phyloP scores from a whole-genome alignment of 805 yeast species.

The Spathaspora arborariae region DNA sequence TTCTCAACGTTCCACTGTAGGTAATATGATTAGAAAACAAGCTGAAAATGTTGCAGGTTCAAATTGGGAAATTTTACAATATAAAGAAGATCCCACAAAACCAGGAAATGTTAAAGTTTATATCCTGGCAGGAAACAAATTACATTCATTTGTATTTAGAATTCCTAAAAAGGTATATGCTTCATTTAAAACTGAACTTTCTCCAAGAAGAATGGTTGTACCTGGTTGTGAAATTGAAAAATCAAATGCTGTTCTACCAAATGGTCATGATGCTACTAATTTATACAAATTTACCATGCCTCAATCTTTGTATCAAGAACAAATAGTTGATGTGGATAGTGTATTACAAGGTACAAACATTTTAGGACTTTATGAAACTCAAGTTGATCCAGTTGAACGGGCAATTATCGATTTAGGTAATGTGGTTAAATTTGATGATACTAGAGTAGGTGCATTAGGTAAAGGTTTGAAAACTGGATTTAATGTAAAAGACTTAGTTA shows the following conservation, averaged over 20 bases:
- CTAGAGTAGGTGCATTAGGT: conserved; percentile 78
- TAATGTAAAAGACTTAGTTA: conserved; percentile 52
- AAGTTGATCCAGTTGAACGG: conserved; percentile 63
- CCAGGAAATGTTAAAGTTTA: conserved; percentile 80
- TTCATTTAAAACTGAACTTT: conserved; percentile 50
- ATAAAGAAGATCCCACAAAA: conserved; percentile 46
- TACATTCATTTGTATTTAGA: conserved; percentile 69
- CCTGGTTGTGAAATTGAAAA: conserved; percentile 54
- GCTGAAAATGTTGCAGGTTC: conserved; percentile 76
- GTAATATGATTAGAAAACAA: conserved; percentile 67
- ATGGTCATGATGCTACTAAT: conserved; percentile 51
- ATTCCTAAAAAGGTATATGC: conserved; percentile 73
- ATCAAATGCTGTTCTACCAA: conserved; percentile 64
- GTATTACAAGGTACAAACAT: conserved; percentile 59
- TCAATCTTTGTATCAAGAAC: conserved; percentile 57
- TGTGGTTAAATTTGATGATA: conserved; percentile 63
- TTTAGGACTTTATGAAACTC: conserved; percentile 72
- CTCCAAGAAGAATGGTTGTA: conserved; percentile 33
- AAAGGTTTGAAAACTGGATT: conserved; percentile 85
- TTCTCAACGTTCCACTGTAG: conserved; percentile 56
- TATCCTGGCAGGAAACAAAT: conserved; percentile 62
- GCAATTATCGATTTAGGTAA: conserved; percentile 78
- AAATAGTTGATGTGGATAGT: conserved; percentile 54
- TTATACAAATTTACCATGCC: conserved; percentile 67
- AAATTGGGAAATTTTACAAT: conserved; percentile 83